Evolutionary conservation across 2,329 filamentous ascomycete species (phyloP).

Genomic region (Apiospora pterosperma): DNA sequence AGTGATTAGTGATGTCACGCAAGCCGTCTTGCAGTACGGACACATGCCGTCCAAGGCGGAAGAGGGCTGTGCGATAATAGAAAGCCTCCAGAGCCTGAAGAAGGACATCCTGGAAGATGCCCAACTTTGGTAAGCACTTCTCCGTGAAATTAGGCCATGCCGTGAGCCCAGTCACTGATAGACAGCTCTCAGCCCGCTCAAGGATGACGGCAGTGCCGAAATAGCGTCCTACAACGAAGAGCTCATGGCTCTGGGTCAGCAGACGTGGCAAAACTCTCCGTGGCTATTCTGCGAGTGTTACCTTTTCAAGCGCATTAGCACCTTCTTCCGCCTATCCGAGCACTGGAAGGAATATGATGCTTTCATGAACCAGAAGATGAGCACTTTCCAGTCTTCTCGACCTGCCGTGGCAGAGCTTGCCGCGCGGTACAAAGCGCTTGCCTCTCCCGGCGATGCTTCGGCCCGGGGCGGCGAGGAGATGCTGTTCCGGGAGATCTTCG

Average conservation of each 20-base stretch:
- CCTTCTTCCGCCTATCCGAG: slow-evolving; percentile 73
- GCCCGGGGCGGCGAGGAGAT: slow-evolving; percentile 51
- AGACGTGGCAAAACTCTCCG: slow-evolving; percentile 77
- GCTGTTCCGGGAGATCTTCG: slow-evolving; percentile 87
- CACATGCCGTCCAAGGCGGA: slow-evolving; percentile 61
- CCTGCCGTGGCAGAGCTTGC: slow-evolving; percentile 82
- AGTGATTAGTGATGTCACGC: slow-evolving; percentile 91
- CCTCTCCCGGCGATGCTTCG: slow-evolving; percentile 60
- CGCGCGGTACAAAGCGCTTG: slow-evolving; percentile 70
- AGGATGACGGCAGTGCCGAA: slow-evolving; percentile 73
- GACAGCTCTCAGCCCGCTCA: slow-evolving; percentile 46
- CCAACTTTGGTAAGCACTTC: slow-evolving; percentile 46
- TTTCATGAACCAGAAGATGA: slow-evolving; percentile 85
- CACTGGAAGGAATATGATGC: slow-evolving; percentile 91
- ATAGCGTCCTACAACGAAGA: slow-evolving; percentile 83
- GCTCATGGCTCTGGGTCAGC: slow-evolving; percentile 66
- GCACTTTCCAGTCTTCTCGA: slow-evolving; percentile 87
- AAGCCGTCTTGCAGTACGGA: slow-evolving; percentile 54
- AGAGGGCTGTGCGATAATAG: slow-evolving; percentile 84
- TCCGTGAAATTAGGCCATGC: not conserved
- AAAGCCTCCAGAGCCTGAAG: slow-evolving; percentile 77
- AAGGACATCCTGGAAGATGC: slow-evolving; percentile 93
- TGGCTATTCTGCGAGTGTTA: slow-evolving; percentile 97
- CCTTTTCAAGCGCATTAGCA: slow-evolving; percentile 81
- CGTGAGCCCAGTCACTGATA: not conserved